phyloP scores from a whole-genome alignment of 108 stramenopile genomes.

The Hondaea fermentalgiana region DNA sequence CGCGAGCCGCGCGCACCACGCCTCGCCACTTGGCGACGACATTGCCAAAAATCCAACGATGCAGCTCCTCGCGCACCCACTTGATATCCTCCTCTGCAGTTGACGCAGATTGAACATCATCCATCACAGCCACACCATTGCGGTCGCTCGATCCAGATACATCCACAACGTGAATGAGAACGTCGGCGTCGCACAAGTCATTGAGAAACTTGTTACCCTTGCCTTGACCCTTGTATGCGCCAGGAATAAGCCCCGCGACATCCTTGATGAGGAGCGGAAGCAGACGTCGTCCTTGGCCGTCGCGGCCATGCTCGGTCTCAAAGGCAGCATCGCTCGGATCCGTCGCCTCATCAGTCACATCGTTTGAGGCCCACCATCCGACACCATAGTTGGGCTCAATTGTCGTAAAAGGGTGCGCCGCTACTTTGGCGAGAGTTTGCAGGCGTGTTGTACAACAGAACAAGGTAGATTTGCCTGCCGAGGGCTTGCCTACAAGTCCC shows the following conservation, averaged over 20 bases:
- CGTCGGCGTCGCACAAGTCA: constrained; percentile 77
- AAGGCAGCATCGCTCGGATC: not conserved
- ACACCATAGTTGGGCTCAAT: constrained; percentile 79
- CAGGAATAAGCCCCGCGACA: constrained; percentile 81
- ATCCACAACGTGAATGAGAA: constrained; percentile 68
- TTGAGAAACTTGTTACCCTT: constrained; percentile 75
- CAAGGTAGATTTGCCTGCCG: constrained; percentile 65
- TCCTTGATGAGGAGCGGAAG: constrained; percentile 72
- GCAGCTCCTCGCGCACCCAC: constrained; percentile 71
- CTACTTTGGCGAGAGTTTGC: constrained; percentile 62
- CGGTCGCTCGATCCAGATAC: constrained; percentile 62
- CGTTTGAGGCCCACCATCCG: constrained; percentile 59
- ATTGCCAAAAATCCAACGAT: constrained; percentile 76
- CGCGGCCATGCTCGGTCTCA: constrained; percentile 52
- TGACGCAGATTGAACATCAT: constrained; percentile 29
- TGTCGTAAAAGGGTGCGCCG: constrained; percentile 83
- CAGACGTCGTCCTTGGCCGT: constrained; percentile 56
- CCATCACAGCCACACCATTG: constrained; percentile 49
- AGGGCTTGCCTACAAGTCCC: constrained; percentile 26
- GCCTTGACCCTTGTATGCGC: constrained; percentile 72
- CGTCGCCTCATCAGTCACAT: constrained; percentile 39
- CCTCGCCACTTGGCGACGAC: constrained; percentile 66
- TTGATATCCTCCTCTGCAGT: constrained; percentile 61
- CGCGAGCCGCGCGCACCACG: constrained; percentile 51
- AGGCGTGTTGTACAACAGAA: constrained; percentile 50